phyloP scores from a whole-genome alignment of 352 stramenopile species.

The Phytophthora palmivora region DNA sequence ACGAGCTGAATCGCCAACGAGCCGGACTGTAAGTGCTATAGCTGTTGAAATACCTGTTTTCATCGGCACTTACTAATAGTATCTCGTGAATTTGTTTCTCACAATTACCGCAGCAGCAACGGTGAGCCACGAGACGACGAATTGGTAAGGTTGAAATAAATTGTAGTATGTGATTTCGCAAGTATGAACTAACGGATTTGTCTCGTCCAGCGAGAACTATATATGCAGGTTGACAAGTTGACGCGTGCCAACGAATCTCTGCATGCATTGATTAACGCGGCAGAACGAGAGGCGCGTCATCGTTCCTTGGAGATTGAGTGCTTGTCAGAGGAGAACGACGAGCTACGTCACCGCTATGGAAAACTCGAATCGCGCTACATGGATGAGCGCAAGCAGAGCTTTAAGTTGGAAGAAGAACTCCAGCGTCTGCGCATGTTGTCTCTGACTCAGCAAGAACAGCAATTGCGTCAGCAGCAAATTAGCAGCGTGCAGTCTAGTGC shows the following conservation, averaged over 20 bases:
- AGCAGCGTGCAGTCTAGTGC: conserved; percentile 11
- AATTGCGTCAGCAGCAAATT: conserved; percentile 35
- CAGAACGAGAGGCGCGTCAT: conserved; percentile 70
- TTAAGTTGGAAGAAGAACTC: conserved; percentile 71
- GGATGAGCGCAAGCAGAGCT: conserved; percentile 68
- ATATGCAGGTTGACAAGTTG: conserved; percentile 64
- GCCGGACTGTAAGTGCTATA: conserved; percentile 47
- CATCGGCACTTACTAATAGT: too few relatives aligned
- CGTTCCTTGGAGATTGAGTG: conserved; percentile 74
- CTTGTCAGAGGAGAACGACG: conserved; percentile 82
- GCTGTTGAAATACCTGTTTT: too few relatives aligned
- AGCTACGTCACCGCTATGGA: conserved; percentile 66
- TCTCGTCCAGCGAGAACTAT: conserved; percentile 54
- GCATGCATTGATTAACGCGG: conserved; percentile 61
- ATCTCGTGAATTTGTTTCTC: conserved; percentile 15
- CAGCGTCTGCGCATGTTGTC: conserved; percentile 61
- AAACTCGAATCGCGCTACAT: conserved; percentile 73
- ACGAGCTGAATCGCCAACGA: conserved; percentile 67
- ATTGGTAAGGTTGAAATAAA: conserved; percentile 49
- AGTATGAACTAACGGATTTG: conserved; percentile 17
- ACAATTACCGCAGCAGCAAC: conserved; percentile 17
- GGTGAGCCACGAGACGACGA: conserved; percentile 58
- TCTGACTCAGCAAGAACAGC: conserved; percentile 50
- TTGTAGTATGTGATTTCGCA: not conserved
- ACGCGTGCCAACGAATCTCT: conserved; percentile 72